Evolutionary conservation across 257 asterid species (phyloP).

Genomic region (Salvia rosmarinus): DNA sequence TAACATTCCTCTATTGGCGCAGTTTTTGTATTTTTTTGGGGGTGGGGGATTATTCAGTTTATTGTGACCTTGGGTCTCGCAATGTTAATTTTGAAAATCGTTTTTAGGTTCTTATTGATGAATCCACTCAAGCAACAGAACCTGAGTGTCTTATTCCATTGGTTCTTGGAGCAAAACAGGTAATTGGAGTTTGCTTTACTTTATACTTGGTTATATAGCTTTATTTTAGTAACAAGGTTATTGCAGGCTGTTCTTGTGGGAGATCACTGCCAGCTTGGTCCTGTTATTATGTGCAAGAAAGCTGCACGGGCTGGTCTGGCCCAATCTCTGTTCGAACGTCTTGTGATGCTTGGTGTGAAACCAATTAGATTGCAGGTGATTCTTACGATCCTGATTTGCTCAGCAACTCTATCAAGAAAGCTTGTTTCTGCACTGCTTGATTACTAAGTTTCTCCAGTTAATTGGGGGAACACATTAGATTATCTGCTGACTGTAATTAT

Average conservation of each 20-base stretch:
- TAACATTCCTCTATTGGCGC: not conserved
- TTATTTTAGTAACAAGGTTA: conserved; percentile 25
- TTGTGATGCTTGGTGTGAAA: conserved; percentile 93
- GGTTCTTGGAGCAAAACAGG: conserved; percentile 98
- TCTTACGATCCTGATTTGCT: conserved; percentile 28
- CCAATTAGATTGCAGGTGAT: conserved; percentile 97
- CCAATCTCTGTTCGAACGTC: conserved; percentile 95
- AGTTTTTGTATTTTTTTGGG: not conserved
- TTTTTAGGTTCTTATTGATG: conserved; percentile 92
- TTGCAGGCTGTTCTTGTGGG: conserved; percentile 90
- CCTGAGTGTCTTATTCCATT: conserved; percentile 98
- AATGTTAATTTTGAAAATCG: not conserved
- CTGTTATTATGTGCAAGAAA: conserved; percentile 99
- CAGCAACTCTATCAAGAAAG: conserved; percentile 13
- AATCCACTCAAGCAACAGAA: conserved; percentile 96
- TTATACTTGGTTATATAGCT: not conserved
- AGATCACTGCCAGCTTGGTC: conserved; percentile 99
- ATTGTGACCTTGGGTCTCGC: conserved; percentile 13
- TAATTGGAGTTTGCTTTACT: conserved; percentile 31
- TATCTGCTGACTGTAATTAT: conserved; percentile 12
- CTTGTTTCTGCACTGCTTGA: conserved; percentile 9
- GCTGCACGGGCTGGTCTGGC: conserved; percentile 99
- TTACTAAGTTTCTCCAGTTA: conserved; percentile 2
- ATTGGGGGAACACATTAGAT: conserved; percentile 14
- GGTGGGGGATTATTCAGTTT: not conserved